These are phyloP conservation scores for Eucalyptus victrix DNA, from an alignment of 345 rosid species.

Conservation along the genomic window DNA sequence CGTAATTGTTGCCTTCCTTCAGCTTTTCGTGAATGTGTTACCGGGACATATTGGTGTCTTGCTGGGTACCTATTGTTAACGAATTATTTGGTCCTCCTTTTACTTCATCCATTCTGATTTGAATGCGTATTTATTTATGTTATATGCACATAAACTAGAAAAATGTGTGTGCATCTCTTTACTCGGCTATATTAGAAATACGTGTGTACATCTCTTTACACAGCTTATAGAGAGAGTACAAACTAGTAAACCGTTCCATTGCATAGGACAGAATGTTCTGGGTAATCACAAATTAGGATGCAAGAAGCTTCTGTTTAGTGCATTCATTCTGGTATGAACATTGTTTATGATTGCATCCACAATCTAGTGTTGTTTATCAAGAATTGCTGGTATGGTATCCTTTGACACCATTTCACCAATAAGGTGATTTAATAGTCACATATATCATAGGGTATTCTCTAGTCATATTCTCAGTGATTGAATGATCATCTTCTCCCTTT, in stretches of 20 bases:
- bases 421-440: not conserved
- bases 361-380: not conserved
- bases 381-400: not conserved
- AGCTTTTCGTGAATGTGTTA: not conserved
- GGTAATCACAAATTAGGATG: not conserved
- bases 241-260: not conserved
- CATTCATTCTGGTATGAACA: not conserved
- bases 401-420: not conserved
- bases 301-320: not conserved
- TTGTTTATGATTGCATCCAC: not conserved
- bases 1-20: not conserved
- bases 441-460: not conserved
- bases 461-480: not conserved
- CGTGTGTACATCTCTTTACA: not conserved
- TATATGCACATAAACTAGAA: not conserved
- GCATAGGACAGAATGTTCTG: not conserved
- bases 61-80: not conserved
- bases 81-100: not conserved
- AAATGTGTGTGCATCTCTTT: not conserved
- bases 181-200: not conserved
- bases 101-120: not conserved
- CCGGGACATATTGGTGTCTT: not conserved
- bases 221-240: not conserved
- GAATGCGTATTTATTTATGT: not conserved
- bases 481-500: not conserved